Evolutionary conservation across 2,329 filamentous ascomycete genomes (phyloP).

Genomic region (Botrytis cinerea): DNA sequence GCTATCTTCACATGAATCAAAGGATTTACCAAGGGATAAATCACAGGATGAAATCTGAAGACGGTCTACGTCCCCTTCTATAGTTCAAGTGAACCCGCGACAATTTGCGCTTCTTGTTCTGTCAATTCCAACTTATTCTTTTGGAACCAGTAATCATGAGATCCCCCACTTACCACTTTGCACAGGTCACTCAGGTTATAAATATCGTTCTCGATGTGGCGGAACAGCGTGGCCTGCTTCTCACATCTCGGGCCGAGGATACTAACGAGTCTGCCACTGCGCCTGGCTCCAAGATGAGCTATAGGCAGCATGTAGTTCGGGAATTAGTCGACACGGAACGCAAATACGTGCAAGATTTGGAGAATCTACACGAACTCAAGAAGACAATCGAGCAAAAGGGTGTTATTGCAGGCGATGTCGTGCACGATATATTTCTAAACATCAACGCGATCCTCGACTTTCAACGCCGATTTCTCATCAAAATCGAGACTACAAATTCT

Average conservation of each 20-base stretch:
- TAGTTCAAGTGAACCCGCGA: background rate
- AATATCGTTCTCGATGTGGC: slow-evolving; percentile 89
- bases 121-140: background rate
- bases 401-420: slow-evolving; percentile 81
- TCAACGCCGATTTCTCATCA: slow-evolving; percentile 90
- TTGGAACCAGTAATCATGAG: background rate
- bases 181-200: slow-evolving; percentile 84
- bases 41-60: background rate
- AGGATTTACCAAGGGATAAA: background rate
- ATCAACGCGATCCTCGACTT: slow-evolving; percentile 94
- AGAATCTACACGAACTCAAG: slow-evolving; percentile 90
- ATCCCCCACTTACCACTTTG: slow-evolving; percentile 16
- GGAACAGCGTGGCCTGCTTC: slow-evolving; percentile 73
- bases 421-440: slow-evolving; percentile 96
- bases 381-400: slow-evolving; percentile 86
- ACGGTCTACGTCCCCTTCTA: background rate
- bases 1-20: background rate
- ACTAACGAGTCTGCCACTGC: slow-evolving; percentile 50
- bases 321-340: slow-evolving; percentile 94
- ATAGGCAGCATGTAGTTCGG: slow-evolving; percentile 83
- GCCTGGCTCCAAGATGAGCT: slow-evolving; percentile 63
- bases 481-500: slow-evolving; percentile 92
- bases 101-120: background rate
- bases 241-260: slow-evolving; percentile 58
- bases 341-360: slow-evolving; percentile 96